phyloP scores from a whole-genome alignment of 2,329 filamentous ascomycete genomes.

The Phyllosticta citribraziliensis region DNA sequence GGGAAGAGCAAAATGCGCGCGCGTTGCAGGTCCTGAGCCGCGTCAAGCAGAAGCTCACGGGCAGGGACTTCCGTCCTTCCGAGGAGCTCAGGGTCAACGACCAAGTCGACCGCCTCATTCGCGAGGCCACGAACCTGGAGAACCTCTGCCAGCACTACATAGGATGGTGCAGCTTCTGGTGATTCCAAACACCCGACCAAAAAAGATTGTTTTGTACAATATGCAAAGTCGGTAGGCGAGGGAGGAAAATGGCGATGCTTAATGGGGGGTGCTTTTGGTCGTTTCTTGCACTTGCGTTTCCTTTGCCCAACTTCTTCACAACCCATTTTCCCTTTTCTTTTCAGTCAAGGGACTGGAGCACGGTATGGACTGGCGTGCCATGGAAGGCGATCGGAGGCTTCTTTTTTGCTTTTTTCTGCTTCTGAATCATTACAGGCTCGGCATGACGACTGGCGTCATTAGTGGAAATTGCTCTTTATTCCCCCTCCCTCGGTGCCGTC shows the following conservation, averaged over 20 bases:
- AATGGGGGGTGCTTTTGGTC: background rate
- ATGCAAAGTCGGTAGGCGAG: background rate
- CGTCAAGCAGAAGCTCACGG: conserved; percentile 92
- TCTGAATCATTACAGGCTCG: background rate
- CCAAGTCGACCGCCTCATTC: conserved; percentile 90
- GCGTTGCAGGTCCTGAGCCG: conserved; percentile 84
- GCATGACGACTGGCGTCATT: no score
- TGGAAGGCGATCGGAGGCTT: background rate
- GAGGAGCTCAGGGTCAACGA: conserved; percentile 77
- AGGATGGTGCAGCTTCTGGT: conserved; percentile 99
- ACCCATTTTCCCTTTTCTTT: background rate
- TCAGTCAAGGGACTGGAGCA: background rate
- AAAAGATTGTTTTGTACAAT: background rate
- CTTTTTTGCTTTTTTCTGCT: background rate
- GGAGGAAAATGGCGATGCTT: background rate
- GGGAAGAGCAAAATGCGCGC: conserved; percentile 83
- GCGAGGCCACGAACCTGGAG: conserved; percentile 92
- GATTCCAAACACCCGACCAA: background rate
- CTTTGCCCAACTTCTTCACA: background rate
- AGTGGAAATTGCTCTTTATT: no score
- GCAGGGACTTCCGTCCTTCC: conserved; percentile 76
- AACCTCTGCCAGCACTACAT: conserved; percentile 99
- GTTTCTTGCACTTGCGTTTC: background rate
- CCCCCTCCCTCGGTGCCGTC: no score
- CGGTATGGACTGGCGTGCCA: background rate